Percentiles rank a stretch among this genome's conserved stretches.
Conservation (phyloP, 1,139 yeast species). For the Scheffersomyces illinoinensis region DNA sequence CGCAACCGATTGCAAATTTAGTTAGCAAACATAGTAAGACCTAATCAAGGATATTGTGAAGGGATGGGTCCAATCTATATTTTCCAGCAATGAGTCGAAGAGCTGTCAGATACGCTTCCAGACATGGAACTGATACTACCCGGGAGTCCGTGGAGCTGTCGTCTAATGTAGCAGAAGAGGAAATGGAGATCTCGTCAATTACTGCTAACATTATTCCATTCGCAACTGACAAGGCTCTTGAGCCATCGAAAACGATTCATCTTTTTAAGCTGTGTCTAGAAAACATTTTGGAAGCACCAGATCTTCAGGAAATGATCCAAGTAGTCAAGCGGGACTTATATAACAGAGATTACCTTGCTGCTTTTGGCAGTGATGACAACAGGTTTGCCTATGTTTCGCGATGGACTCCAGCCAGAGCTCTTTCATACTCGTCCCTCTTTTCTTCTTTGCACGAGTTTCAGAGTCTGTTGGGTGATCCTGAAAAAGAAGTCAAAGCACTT, state of each 20-base stretch:
- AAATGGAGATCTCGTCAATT: slow-evolving; percentile 6
- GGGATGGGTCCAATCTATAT: neutral
- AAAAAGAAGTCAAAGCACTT: slow-evolving; percentile 40
- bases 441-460: slow-evolving; percentile 47
- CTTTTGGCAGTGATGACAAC: slow-evolving; percentile 64
- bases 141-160: neutral
- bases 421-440: slow-evolving; percentile 70
- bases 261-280: slow-evolving; percentile 51
- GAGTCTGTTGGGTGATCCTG: slow-evolving; percentile 34
- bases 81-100: slow-evolving; percentile 19
- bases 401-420: slow-evolving; percentile 84
- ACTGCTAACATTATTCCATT: slow-evolving; percentile 26
- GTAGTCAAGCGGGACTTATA: slow-evolving; percentile 67
- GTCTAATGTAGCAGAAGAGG: neutral
- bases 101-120: slow-evolving; percentile 14
- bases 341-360: slow-evolving; percentile 67
- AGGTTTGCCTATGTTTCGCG: slow-evolving; percentile 77
- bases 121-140: neutral
- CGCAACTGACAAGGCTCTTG: slow-evolving; percentile 27
- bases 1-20: neutral
- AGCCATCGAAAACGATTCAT: slow-evolving; percentile 44
- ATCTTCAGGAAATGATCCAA: slow-evolving; percentile 54
- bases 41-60: neutral
- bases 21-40: neutral
- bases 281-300: slow-evolving; percentile 45